Conservation (phyloP, 345 rosid species). For the Isatis tinctoria region DNA sequence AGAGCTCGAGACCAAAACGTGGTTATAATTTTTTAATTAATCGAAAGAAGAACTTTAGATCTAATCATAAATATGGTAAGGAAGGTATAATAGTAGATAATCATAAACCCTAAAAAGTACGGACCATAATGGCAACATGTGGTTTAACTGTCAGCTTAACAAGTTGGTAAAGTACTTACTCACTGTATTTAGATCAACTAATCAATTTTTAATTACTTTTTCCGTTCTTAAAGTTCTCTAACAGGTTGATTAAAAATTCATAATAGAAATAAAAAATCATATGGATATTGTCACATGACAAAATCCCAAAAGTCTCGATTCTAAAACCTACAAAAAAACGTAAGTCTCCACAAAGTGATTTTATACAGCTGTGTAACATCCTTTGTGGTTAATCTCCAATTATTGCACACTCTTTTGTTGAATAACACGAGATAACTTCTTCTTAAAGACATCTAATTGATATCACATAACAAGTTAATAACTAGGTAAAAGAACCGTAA, state of each 20-base stretch:
- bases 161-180: conserved; percentile 24
- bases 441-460: neutral
- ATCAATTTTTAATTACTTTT: neutral
- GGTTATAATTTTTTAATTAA: neutral
- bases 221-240: neutral
- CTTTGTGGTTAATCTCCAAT: conserved; percentile 25
- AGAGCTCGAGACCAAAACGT: neutral
- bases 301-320: conserved; percentile 25
- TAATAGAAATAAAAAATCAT: neutral
- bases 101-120: conserved; percentile 27
- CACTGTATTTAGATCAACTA: conserved; percentile 3
- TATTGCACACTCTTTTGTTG: conserved; percentile 5
- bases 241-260: neutral
- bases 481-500: neutral
- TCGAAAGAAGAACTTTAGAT: neutral
- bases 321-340: conserved; percentile 16
- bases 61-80: neutral
- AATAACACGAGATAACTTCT: conserved; percentile 1
- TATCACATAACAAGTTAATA: neutral
- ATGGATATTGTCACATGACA: conserved; percentile 35
- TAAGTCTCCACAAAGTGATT: conserved; percentile 27
- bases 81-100: conserved; percentile 15
- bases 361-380: conserved; percentile 30
- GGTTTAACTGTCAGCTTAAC: conserved; percentile 28
- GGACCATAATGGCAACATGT: conserved; percentile 32